Evolutionary conservation across 208 protist species (phyloP).

Genomic region (Leishmania aethiopica): DNA sequence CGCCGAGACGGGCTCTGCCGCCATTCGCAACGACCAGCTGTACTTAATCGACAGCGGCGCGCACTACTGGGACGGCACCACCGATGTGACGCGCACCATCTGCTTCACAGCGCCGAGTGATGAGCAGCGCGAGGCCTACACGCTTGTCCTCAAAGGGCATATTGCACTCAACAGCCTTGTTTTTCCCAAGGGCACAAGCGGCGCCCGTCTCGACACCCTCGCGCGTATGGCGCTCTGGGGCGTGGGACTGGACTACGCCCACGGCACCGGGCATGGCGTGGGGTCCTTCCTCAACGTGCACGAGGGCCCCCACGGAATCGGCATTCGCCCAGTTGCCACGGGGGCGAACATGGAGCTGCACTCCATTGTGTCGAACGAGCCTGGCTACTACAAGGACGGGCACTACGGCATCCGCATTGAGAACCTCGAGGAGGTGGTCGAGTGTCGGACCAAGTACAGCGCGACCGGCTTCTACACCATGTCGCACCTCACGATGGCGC

Average conservation of each 20-base stretch:
- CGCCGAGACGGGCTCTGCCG: conserved; percentile 49
- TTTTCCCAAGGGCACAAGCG: conserved; percentile 89
- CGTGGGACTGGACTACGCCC: conserved; percentile 94
- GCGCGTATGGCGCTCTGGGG: conserved; percentile 93
- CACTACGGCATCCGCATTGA: conserved; percentile 98
- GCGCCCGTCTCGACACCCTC: conserved; percentile 87
- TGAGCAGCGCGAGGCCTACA: conserved; percentile 92
- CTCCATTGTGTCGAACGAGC: conserved; percentile 92
- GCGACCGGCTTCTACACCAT: conserved; percentile 73
- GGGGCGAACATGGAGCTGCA: conserved; percentile 58
- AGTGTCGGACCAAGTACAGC: conserved; percentile 53
- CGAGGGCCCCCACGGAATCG: conserved; percentile 93
- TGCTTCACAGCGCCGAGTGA: conserved; percentile 78
- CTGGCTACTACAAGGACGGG: conserved; percentile 98
- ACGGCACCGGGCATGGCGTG: conserved; percentile 97
- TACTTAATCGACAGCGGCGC: conserved; percentile 97
- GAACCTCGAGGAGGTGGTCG: conserved; percentile 94
- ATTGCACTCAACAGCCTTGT: conserved; percentile 80
- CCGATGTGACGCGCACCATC: conserved; percentile 96
- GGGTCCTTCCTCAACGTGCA: conserved; percentile 97
- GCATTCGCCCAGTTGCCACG: conserved; percentile 45
- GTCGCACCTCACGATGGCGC: conserved; percentile 87
- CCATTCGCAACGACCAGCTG: conserved; percentile 70
- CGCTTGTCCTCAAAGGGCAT: conserved; percentile 96
- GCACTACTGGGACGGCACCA: conserved; percentile 96